Percentiles rank a stretch among this genome's conserved stretches.
Evolutionary conservation across 768 basidiomycete species (phyloP).

Genomic region (Hortiboletus flavorubellus): DNA sequence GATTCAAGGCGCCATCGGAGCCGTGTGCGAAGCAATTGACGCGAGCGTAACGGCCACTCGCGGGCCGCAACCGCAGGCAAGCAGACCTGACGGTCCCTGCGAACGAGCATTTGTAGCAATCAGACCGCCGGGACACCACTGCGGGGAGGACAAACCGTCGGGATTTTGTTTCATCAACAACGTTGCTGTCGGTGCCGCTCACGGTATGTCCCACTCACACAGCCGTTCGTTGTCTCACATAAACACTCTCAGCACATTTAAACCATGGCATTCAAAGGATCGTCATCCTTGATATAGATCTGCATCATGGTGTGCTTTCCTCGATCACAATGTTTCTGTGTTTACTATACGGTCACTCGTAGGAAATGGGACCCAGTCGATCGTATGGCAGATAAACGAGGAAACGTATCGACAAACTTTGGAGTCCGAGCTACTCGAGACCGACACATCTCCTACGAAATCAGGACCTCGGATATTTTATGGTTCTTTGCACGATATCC

Average conservation of each 20-base stretch:
- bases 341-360: conserved; percentile 1
- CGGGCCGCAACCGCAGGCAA: conserved; percentile 15
- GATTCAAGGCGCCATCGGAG: conserved; percentile 77
- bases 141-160: conserved; percentile 82
- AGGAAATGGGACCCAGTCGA: conserved; percentile 95
- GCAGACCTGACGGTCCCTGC: conserved; percentile 11
- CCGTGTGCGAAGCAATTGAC: conserved; percentile 88
- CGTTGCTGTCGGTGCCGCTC: conserved; percentile 84
- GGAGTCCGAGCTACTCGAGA: conserved; percentile 39
- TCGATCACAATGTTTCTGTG: not conserved
- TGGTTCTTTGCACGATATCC: conserved; percentile 89
- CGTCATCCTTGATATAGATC: conserved; percentile 83
- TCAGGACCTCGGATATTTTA: conserved; percentile 72
- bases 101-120: conserved; percentile 75
- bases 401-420: conserved; percentile 72
- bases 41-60: conserved; percentile 40
- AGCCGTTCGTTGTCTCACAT: not conserved
- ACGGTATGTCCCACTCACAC: conserved; percentile 51
- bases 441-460: conserved; percentile 28
- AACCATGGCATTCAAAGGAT: conserved; percentile 73
- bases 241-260: conserved; percentile 62
- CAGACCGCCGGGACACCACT: conserved; percentile 93
- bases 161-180: conserved; percentile 98
- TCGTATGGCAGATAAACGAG: conserved; percentile 89
- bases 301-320: conserved; percentile 25